phyloP scores from a whole-genome alignment of 2,329 filamentous ascomycete genomes.

The Ophiostoma ulmi region DNA sequence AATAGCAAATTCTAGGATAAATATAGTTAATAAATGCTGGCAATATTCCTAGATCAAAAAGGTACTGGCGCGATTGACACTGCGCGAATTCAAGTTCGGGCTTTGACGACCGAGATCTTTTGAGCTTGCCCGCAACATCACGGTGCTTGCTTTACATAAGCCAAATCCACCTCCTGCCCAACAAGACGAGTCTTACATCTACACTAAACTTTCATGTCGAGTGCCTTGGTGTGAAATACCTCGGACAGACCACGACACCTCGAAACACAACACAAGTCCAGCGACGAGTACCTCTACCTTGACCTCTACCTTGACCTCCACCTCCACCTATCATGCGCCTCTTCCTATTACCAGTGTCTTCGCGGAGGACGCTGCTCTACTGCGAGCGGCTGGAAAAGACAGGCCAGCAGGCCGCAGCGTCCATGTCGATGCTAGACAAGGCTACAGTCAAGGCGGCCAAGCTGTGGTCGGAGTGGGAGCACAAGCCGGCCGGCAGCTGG shows the following conservation, averaged over 20 bases:
- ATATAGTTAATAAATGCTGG: background rate
- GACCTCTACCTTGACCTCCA: background rate
- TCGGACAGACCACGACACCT: too few relatives aligned
- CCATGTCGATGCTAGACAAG: slow-evolving; percentile 60
- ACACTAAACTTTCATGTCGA: too few relatives aligned
- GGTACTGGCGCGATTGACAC: background rate
- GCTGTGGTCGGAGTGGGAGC: slow-evolving; percentile 84
- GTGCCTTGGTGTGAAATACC: too few relatives aligned
- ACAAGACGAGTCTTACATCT: background rate
- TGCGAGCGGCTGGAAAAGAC: slow-evolving; percentile 66
- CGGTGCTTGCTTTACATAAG: slow-evolving; percentile 1
- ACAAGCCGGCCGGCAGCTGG: slow-evolving; percentile 70
- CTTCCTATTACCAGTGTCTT: slow-evolving; percentile 89
- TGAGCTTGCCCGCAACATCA: background rate
- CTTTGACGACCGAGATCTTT: slow-evolving; percentile 1
- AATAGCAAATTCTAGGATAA: background rate
- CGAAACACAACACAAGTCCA: too few relatives aligned
- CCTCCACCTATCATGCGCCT: slow-evolving; percentile 64
- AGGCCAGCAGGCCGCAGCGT: slow-evolving; percentile 47
- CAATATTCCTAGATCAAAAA: background rate
- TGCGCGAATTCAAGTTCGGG: slow-evolving; percentile 3
- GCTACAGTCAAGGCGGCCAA: slow-evolving; percentile 64
- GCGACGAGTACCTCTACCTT: background rate
- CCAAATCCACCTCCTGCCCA: background rate
- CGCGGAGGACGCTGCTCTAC: slow-evolving; percentile 84